Evolutionary conservation across 2,329 filamentous ascomycete genomes (phyloP), one percentile per base, ranked within the genome.

Genomic region (Chalaropsis thielavioides): DNA sequence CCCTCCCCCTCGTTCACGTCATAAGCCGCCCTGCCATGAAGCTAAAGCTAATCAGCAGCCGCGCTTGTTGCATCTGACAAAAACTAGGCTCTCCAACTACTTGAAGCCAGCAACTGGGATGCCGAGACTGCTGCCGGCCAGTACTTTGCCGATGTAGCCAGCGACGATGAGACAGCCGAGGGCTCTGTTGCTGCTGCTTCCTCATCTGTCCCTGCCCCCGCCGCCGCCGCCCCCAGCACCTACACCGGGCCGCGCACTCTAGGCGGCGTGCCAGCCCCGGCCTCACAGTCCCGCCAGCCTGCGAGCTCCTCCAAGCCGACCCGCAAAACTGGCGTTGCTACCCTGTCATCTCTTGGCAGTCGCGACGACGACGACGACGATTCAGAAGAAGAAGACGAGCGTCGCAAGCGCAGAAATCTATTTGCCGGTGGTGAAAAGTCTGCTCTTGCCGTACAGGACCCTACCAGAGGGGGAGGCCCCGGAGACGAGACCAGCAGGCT

Each of bases 401-500:
- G 82, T 43, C 80, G 84, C 68, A 79, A 80, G 31, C 79, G 79
- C 6, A 77, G 84, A 68, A 88, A 94, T 71, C 77, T 92, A 68
- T 94, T 92, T 74, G 87, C 90, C 22, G 90, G 90, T 62, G 90
- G 90, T 41, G 90, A 92, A 76, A 94, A 94, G 79, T 92, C 89
- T 38, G 85, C 83, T 0, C 74, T 88, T 58, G 85, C 85, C 24
- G 82, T 88, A 27, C 84, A 87, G 71, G 85, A 87, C 69, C 85
- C 85, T 0, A 74, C 78, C 62, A 74, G 74, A 54, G 75, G 79
- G 11, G 73, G 73, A 1, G 49, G 41, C 7, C 22, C n/a, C 15
- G 49, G 46, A 19, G 40, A 62, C 24, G 58, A 64, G 38, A 65
- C 62, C 19, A 62, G 62, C 27, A 81, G 79, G 69, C 76, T 87